Percentiles rank a stretch among this genome's conserved stretches.
phyloP scores from a whole-genome alignment of 345 rosid genomes.

The Gossypium australe region DNA sequence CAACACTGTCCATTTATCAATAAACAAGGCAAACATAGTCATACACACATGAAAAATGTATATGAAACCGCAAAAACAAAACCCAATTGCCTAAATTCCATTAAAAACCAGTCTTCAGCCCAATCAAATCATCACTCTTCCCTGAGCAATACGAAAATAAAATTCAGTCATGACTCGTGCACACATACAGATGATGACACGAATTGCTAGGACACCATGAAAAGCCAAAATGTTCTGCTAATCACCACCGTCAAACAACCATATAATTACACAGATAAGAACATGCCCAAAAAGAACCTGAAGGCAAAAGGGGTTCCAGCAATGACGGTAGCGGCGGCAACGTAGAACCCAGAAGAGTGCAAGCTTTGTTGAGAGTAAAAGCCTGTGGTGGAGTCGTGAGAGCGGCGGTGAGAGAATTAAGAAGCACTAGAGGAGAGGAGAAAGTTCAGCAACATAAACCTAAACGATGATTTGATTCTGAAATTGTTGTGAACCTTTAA shows the following conservation, averaged over 20 bases:
- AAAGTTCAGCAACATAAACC: too few species aligned
- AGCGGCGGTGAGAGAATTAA: too few species aligned
- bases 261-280: not conserved
- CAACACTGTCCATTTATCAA: not conserved
- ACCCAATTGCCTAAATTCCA: not conserved
- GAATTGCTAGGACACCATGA: not conserved
- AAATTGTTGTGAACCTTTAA: too few species aligned
- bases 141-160: not conserved
- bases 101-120: not conserved
- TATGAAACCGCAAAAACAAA: not conserved
- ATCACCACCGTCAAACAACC: not conserved
- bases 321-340: slow-evolving; percentile 56
- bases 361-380: slow-evolving; percentile 36
- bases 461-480: too few species aligned
- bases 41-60: not conserved
- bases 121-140: not conserved
- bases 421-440: too few species aligned
- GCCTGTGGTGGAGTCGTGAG: slow-evolving; percentile 5
- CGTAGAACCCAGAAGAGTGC: slow-evolving; percentile 38
- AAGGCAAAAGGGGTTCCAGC: slow-evolving; percentile 73
- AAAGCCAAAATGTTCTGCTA: not conserved
- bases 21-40: not conserved
- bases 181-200: not conserved
- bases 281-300: slow-evolving; percentile 72
- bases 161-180: not conserved